Evolutionary conservation across 192 early-diverging fungal genomes (phyloP), one percentile per base, ranked within the genome.

Genomic region (Backusella psychrophila): DNA sequence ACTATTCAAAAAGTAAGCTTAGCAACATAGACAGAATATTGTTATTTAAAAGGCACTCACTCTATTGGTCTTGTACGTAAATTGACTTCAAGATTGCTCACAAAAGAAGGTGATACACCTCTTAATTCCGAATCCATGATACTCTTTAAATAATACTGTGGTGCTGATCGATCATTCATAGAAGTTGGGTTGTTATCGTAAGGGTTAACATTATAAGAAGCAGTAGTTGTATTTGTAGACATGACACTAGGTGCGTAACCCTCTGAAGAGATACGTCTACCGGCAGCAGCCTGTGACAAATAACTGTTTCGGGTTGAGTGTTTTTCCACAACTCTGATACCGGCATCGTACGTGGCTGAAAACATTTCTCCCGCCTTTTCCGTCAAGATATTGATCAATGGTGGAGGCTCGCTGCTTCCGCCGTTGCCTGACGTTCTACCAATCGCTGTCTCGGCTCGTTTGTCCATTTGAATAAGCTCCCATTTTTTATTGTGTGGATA

Each of bases 121-220:
- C 87, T 76, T 39, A 88, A 63, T 66, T 88, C 82, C 17, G 86
- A 66, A 49, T 87, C 87, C 72, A 85, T 84, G 52, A 88, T 82
- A 52, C 82, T 81, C 73, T 84, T 82, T 39, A 90, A 81, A 79
- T 83, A 90, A 46, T 81, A 87, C 76, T 88, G 85, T 33, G 89
- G 87, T 0, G 89, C 87, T 11, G 67, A 69, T 39, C 56, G 67
- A 34, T 39, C 36, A 9, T 69, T 69, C 67, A 34, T 39, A 5
- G 56, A 63, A 26, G 56, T 69, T 73, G 72, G 31, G 35, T 23
- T n/a, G 1, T 56, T 56, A 56, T 52, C 31, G 6, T 34, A 56
- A 52, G 26, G 17, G n/a, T 29, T 33, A 14, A 39, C 9, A 53
- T 31, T 56, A 38, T 41, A 36, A 17, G 73, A 19, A 44, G 21